Base-by-base conservation (phyloP, 129 eudicot species). In the Arctium lappa region DNA sequence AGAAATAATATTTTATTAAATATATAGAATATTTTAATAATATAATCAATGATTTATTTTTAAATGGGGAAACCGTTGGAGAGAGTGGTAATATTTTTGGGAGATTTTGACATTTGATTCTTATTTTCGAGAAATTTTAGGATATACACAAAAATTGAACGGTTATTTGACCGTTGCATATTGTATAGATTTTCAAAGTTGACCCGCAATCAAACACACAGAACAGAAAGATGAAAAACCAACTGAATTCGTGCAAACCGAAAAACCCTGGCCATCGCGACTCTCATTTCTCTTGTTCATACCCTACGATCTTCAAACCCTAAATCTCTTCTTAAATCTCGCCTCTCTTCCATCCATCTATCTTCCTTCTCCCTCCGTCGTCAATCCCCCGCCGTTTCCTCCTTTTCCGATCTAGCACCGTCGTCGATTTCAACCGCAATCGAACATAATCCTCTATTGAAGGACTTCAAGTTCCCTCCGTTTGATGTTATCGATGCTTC, bases 381-480 rank as follows among this genome's bases (percentile, higher is more conserved):
- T 31, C 86, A 60, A 80, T 84, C 89, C 34, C 68, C 74, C 38
- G 31, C 37, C 74, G 11, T 69, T 1, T 63, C 91, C 22, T 80
- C 33, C 50, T 74, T 73, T 18, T 81, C 80, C 68, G 85, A 40
- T 29, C 78, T 68, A 48, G 2, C 32, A 3, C 78, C 31, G 30
- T 11, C 84, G 6, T 70, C 81, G 10, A 62, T 77, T 66, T 12
- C 88, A 9, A 74, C 73, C 4, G 15, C 37, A 60, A 53, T 48
- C 73, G 69, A 74, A 1, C 82, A 62, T 4, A 93, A 93, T 86
- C 97, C 97, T 38, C 86, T 95, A 0, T 53, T 95, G 76, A 82
- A 84, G 85, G 97, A 91, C 78, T 95, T 95, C 44, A 83, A 86
- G 38, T 95, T 95, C 77, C 98, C 98, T 12, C 98, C 97, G 11